Evolutionary conservation across 306 rosid species (phyloP), one percentile per base, ranked within the genome.

Genomic region (Cucumis cinereus): DNA sequence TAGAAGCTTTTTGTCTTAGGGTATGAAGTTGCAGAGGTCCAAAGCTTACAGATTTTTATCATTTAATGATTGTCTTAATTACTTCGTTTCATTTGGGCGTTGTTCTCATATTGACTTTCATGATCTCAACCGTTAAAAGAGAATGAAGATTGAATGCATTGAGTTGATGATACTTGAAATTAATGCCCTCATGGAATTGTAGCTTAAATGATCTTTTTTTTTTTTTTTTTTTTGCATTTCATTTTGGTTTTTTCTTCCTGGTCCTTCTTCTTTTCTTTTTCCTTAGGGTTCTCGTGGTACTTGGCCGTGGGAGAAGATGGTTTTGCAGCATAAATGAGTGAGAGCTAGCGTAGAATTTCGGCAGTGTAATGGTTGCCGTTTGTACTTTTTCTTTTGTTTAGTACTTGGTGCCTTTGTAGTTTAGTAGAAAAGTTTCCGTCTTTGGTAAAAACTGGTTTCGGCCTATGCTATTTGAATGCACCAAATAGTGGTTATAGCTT

Each of bases 21-120:
- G 75, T 70, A 70, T 70, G 75, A 70, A 70, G 57, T 70, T 43
- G 54, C 36, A 23, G 36, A 40, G 53, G 73, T 71, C 59, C 76
- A 50, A 72, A 33, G 60, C 43, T 28, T 72, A 72, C 76, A 26
- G 10, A 8, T 50, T 72, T 70, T 70, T 16, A 4, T 72, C 76
- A 47, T 72, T 72, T 49, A 50, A 47, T 68, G 55, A 68, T 43
- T 41, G 45, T 41, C 56, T 68, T 68, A 41, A 68, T 72, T 72
- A 28, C 45, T 26, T 50, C 36, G 43, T 28, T 72, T 50, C 35
- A 20, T 43, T 70, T 45, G 58, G 75, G 75, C 75, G 47, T 72
- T 50, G 76, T 50, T 71, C 45, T 72, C 58, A 28, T 28, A 50
- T 70, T 70, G 26, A 47, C 58, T 72, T 50, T 17, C 76, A 50